Evolutionary conservation across 2,329 filamentous ascomycete genomes (phyloP).

Genomic region (Trematosphaeria pertusa): DNA sequence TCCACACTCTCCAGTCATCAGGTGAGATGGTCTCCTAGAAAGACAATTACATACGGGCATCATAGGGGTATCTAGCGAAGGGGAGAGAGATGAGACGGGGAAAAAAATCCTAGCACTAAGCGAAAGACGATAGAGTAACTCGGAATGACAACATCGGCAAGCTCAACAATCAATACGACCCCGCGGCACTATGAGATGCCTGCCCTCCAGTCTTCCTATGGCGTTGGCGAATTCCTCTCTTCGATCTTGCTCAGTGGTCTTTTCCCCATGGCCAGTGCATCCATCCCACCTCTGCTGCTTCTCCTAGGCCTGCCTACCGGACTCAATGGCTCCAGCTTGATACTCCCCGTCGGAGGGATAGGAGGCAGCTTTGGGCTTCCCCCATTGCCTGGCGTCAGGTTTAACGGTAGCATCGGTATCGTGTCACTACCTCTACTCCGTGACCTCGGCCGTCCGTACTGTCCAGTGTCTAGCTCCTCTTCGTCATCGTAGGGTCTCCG

Average conservation of each 20-base stretch:
- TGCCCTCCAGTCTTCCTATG: too few species aligned
- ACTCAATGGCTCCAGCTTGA: constrained; percentile 1
- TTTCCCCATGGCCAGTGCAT: constrained; percentile 3
- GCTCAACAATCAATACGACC: too few species aligned
- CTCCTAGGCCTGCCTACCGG: not conserved
- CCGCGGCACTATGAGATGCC: too few species aligned
- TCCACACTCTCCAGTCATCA: too few species aligned
- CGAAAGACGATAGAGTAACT: too few species aligned
- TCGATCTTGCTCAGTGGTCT: constrained; percentile 13
- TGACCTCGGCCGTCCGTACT: constrained; percentile 2
- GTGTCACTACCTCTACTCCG: too few species aligned
- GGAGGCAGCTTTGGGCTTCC: constrained; percentile 7
- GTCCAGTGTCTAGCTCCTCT: constrained; percentile 13
- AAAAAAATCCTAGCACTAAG: too few species aligned
- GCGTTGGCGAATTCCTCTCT: constrained; percentile 6
- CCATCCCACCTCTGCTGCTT: constrained; percentile 5
- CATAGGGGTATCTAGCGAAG: too few species aligned
- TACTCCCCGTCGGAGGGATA: not conserved
- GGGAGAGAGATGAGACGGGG: too few species aligned
- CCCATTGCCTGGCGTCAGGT: not conserved
- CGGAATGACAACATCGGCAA: too few species aligned
- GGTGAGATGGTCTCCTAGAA: too few species aligned
- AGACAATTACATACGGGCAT: too few species aligned
- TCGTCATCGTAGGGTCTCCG: constrained; percentile 11
- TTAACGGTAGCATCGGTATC: constrained; percentile 4